A percentile compares a stretch with the other conserved stretches of the same genome.
Evolutionary conservation across 2,329 filamentous ascomycete species (phyloP).

Genomic region (Ambrosiella beaveri): DNA sequence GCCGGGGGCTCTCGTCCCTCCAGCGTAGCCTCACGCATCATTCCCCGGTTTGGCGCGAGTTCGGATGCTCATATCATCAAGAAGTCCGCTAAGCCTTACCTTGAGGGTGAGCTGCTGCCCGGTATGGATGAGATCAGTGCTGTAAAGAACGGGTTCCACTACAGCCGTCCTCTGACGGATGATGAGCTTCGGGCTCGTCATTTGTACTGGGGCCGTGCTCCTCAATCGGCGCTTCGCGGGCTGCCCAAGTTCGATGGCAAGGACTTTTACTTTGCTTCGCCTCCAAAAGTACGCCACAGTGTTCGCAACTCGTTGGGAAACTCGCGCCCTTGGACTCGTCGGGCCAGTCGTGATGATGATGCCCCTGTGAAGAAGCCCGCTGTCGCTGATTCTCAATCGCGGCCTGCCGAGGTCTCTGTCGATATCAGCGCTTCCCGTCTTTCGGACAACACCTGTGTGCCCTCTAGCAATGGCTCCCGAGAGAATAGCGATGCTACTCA

Average conservation of each 20-base stretch:
- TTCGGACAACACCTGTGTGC: slow-evolving; percentile 3
- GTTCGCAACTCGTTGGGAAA: slow-evolving; percentile 1
- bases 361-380: slow-evolving; percentile 5
- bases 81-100: slow-evolving; percentile 27
- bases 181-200: slow-evolving; percentile 42
- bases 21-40: background rate
- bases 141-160: slow-evolving; percentile 32
- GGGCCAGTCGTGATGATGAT: slow-evolving; percentile 7
- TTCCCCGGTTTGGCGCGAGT: background rate
- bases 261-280: slow-evolving; percentile 44
- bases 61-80: slow-evolving; percentile 7
- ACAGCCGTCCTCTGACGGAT: slow-evolving; percentile 37
- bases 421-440: slow-evolving; percentile 8
- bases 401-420: slow-evolving; percentile 8
- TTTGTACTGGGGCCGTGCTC: slow-evolving; percentile 42
- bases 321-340: slow-evolving; percentile 7
- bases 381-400: slow-evolving; percentile 3
- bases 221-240: slow-evolving; percentile 31
- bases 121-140: slow-evolving; percentile 26
- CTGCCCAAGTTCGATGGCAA: slow-evolving; percentile 49
- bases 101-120: slow-evolving; percentile 34
- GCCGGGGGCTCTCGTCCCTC: background rate
- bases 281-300: slow-evolving; percentile 23
- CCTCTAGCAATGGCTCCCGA: slow-evolving; percentile 6
- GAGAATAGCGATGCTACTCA: slow-evolving; percentile 1